Evolutionary conservation across 331 rosid genomes (phyloP), one percentile per base, ranked within the genome.

Genomic region (Acacia pycnantha): DNA sequence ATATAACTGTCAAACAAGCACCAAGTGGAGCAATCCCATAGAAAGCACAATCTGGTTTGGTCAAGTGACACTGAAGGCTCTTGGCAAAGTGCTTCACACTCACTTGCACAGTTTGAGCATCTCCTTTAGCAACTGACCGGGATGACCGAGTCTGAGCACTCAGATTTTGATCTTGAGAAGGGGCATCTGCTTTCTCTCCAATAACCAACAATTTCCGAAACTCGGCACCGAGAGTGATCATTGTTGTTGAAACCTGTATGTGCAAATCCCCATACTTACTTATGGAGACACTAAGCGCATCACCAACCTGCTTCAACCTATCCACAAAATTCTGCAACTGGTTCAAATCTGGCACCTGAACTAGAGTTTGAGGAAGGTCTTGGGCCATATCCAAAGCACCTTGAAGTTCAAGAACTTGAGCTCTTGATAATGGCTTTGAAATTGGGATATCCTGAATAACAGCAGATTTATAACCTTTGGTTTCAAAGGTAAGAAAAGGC

Each of bases 381-480:
- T 91, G 95, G 33, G 93, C 89, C 89, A 85, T 83, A 68, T 89
- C 95, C 72, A 91, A 88, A 62, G 93, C 90, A 43, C 73, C 78
- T 62, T 88, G 95, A 74, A 91, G 93, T 73, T 91, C 95, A 76
- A 91, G 85, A 80, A 89, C 87, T 64, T 91, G 88, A 82, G 79
- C 83, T 83, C 93, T 83, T 37, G 93, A 85, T 83, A 89, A 54
- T 26, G 92, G 95, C 77, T 90, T 86, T 65, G 93, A 89, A 70
- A 91, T 91, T 1, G 95, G 93, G 13, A 91, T 90, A 16, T 91
- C 95, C 77, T 89, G 95, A 62, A 91, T 91, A 14, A 86, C 95
- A 0, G 91, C 93, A 77, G 95, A 89, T 74, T 88, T 89, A 54
- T 84, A 88, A 29, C 93, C 93, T 81, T 86, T 91, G 74, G 93